Conservation (phyloP, 2,329 filamentous ascomycete genomes). For the Cylindrodendrum hubeiense region DNA sequence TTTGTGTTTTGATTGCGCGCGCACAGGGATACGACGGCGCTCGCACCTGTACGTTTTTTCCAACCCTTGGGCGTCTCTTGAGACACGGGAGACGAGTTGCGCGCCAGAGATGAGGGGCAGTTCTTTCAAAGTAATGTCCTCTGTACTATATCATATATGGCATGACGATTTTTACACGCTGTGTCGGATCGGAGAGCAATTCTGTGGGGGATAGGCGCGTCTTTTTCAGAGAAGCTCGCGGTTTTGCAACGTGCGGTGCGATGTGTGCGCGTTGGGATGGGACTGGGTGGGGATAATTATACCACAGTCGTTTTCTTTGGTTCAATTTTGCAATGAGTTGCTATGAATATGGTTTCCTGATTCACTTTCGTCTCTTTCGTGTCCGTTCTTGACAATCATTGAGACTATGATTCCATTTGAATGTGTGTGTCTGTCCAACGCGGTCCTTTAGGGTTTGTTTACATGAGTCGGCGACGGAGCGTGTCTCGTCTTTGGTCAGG, state of each 20-base stretch:
- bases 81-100: conserved; percentile 28
- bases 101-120: conserved; percentile 33
- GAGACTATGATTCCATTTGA: neutral
- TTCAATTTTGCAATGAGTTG: conserved; percentile 19
- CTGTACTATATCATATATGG: conserved; percentile 41
- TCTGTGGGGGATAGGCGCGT: conserved; percentile 21
- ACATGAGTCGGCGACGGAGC: conserved; percentile 35
- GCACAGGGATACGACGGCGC: conserved; percentile 30
- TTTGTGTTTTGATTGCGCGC: conserved; percentile 39
- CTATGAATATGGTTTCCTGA: conserved; percentile 1
- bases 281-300: conserved; percentile 28
- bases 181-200: conserved; percentile 34
- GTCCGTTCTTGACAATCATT: neutral
- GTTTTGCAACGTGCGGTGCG: conserved; percentile 23
- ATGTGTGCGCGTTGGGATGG: conserved; percentile 31
- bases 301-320: conserved; percentile 40
- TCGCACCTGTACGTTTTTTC: conserved; percentile 34
- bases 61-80: conserved; percentile 35
- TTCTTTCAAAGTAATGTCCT: conserved; percentile 37
- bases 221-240: conserved; percentile 5
- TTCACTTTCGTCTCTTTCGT: neutral
- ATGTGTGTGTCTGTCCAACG: conserved; percentile 25
- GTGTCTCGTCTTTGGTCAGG: conserved; percentile 39
- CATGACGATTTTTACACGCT: conserved; percentile 34
- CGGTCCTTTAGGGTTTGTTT: conserved; percentile 43